phyloP scores from a whole-genome alignment of 176 grass and related monocot species.

The Pontederia paniculata region DNA sequence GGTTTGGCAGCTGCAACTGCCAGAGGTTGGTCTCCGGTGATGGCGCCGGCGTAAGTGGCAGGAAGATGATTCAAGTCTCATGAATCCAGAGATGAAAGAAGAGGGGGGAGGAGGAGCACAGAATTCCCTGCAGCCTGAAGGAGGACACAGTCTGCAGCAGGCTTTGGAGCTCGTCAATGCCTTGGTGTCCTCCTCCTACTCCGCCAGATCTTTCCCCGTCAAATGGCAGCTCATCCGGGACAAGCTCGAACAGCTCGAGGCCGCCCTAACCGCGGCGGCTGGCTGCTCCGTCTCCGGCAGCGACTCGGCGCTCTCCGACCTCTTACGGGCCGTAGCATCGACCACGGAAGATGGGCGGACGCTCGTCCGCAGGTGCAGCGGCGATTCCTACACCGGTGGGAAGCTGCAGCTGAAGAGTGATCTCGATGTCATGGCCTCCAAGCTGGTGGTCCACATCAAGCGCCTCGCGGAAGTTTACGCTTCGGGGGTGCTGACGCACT shows the following conservation, averaged over 20 bases:
- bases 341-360: constrained; percentile 13
- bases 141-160: neutral
- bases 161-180: constrained; percentile 24
- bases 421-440: constrained; percentile 42
- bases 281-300: neutral
- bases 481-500: constrained; percentile 35
- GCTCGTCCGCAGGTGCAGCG: constrained; percentile 46
- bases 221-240: constrained; percentile 70
- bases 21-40: neutral
- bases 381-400: constrained; percentile 47
- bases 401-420: constrained; percentile 84
- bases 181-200: constrained; percentile 34
- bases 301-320: constrained; percentile 13
- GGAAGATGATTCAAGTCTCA: neutral
- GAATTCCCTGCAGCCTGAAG: neutral
- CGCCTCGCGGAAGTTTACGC: constrained; percentile 42
- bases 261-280: constrained; percentile 18
- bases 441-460: constrained; percentile 39
- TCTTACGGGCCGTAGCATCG: constrained; percentile 29
- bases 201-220: constrained; percentile 44
- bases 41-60: neutral
- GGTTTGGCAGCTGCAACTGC: neutral
- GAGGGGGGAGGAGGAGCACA: neutral
- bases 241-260: constrained; percentile 52
- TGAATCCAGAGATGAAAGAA: constrained; percentile 12